phyloP scores from a whole-genome alignment of 2,329 filamentous ascomycete species.

The Fusarium brachygibbosum region DNA sequence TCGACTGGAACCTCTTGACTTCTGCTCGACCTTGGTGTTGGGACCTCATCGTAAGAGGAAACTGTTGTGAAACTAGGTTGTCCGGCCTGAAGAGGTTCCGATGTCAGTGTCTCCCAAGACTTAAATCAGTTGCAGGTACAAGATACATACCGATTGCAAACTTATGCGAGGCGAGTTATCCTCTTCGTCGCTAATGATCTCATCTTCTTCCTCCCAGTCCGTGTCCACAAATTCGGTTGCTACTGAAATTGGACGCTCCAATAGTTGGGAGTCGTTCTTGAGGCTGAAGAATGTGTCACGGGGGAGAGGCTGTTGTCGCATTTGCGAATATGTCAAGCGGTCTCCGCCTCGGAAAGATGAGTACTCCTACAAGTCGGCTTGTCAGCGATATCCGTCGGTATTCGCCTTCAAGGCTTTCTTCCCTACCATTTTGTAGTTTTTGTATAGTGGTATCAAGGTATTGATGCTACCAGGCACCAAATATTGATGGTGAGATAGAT shows the following conservation, averaged over 20 bases:
- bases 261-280: conserved; percentile 61
- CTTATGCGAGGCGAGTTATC: conserved; percentile 77
- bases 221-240: conserved; percentile 85
- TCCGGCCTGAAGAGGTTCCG: conserved; percentile 65
- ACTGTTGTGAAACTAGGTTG: conserved; percentile 86
- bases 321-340: conserved; percentile 61
- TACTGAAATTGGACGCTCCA: conserved; percentile 73
- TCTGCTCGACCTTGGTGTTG: conserved; percentile 78
- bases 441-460: conserved; percentile 14
- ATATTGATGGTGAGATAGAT: conserved; percentile 31
- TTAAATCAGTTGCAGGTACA: neutral
- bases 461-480: conserved; percentile 39
- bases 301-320: conserved; percentile 64
- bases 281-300: conserved; percentile 73
- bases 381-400: conserved; percentile 7
- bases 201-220: conserved; percentile 77
- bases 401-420: neutral
- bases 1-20: conserved; percentile 73
- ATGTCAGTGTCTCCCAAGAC: conserved; percentile 27
- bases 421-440: conserved; percentile 53
- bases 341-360: conserved; percentile 55
- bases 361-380: conserved; percentile 51
- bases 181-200: conserved; percentile 70
- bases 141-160: conserved; percentile 75
- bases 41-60: conserved; percentile 86